Evolutionary conservation across 2,329 filamentous ascomycete genomes (phyloP).

Genomic region (Fusarium sp.): DNA sequence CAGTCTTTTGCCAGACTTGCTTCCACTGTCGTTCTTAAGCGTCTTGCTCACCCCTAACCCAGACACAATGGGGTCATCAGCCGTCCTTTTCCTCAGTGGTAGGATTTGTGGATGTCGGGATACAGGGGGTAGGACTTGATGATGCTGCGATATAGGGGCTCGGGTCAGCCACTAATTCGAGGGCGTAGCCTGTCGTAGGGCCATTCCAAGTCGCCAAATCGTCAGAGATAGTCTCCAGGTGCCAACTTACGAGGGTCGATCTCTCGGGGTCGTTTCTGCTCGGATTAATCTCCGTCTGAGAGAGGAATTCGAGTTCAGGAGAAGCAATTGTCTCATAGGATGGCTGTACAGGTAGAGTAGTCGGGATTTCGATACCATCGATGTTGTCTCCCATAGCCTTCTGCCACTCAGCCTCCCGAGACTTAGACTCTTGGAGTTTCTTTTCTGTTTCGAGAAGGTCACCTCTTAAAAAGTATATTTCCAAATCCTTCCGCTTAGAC

Average conservation of each 20-base stretch:
- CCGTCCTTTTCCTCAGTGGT: fast-evolving
- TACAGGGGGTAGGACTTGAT: neutral
- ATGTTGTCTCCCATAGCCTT: neutral
- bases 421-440: neutral
- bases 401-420: neutral
- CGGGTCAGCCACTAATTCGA: neutral
- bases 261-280: neutral
- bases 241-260: neutral
- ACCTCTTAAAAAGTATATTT: neutral
- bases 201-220: neutral
- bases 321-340: neutral
- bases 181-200: fast-evolving
- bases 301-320: neutral
- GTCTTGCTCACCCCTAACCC: fast-evolving
- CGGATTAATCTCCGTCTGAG: fast-evolving
- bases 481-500: neutral
- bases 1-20: neutral
- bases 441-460: fast-evolving
- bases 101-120: neutral
- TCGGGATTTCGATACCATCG: neutral
- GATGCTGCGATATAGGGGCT: neutral
- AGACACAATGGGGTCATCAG: too few species aligned
- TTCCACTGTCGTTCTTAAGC: neutral
- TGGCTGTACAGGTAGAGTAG: neutral
- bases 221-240: neutral